phyloP scores from a whole-genome alignment of 2,329 filamentous ascomycete species.

The Trichophyton benhamiae region DNA sequence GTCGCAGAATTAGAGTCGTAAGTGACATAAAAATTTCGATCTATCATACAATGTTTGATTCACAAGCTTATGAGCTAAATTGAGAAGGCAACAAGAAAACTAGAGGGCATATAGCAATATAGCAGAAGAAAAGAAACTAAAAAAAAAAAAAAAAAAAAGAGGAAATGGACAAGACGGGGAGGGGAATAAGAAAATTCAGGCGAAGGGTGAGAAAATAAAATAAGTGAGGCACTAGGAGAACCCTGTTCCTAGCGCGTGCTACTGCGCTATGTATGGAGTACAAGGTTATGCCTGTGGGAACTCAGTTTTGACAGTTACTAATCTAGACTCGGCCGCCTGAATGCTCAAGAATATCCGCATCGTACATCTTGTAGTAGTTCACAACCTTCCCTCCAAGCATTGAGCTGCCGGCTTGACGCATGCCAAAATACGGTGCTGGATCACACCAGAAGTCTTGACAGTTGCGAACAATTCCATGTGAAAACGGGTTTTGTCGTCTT shows the following conservation, averaged over 20 bases:
- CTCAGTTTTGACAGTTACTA: background rate
- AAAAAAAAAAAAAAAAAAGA: too few relatives aligned
- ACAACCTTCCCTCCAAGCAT: slow-evolving; percentile 65
- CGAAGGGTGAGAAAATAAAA: background rate
- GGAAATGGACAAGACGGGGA: background rate
- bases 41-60: background rate
- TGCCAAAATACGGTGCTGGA: slow-evolving; percentile 65
- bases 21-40: background rate
- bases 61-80: background rate
- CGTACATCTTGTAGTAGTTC: slow-evolving; percentile 84
- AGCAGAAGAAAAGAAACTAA: background rate
- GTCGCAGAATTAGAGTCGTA: background rate
- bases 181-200: background rate
- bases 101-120: background rate
- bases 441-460: slow-evolving; percentile 97
- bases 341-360: slow-evolving; percentile 37
- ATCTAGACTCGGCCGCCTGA: background rate
- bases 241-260: background rate
- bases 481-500: slow-evolving; percentile 68
- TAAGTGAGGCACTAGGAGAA: background rate
- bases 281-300: background rate
- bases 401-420: slow-evolving; percentile 59
- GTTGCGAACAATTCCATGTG: slow-evolving; percentile 68
- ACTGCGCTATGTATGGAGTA: background rate
- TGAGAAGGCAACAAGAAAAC: background rate